phyloP scores from a whole-genome alignment of 1,284 basidiomycete genomes.

The Ustanciosporium gigantosporum region DNA sequence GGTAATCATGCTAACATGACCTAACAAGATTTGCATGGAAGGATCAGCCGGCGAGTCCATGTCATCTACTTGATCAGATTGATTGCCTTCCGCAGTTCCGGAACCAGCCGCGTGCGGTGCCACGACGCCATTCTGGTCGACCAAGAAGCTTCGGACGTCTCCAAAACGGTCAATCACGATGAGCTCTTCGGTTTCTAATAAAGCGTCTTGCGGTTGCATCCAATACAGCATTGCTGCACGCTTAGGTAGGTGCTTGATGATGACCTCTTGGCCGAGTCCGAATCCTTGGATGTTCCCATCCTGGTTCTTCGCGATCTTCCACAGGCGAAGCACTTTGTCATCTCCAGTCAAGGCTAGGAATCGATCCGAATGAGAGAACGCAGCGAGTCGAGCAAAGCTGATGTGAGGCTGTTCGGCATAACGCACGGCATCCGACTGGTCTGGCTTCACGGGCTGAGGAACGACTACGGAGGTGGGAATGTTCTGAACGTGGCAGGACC shows the following conservation, averaged over 20 bases:
- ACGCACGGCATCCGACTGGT: conserved; percentile 33
- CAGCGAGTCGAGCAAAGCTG: conserved; percentile 45
- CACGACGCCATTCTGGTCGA: conserved; percentile 18
- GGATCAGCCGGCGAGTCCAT: conserved; percentile 34
- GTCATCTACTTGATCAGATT: conserved; percentile 10
- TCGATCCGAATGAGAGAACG: conserved; percentile 40
- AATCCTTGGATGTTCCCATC: conserved; percentile 12
- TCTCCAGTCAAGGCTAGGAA: conserved; percentile 52
- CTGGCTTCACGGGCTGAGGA: conserved; percentile 31
- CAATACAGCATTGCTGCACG: conserved; percentile 50
- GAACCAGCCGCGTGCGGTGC: conserved; percentile 3
- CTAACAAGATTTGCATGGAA: conserved; percentile 43
- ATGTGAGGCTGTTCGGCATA: conserved; percentile 29
- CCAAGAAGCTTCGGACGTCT: conserved; percentile 45
- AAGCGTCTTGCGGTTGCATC: conserved; percentile 23
- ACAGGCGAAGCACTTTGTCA: conserved; percentile 55
- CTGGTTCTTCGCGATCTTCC: conserved; percentile 15
- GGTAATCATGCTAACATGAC: conserved; percentile 56
- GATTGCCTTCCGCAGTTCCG: background rate
- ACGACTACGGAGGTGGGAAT: conserved; percentile 34
- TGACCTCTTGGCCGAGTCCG: conserved; percentile 36
- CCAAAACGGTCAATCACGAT: conserved; percentile 52
- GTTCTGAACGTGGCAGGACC: conserved; percentile 12
- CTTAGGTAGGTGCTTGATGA: conserved; percentile 48
- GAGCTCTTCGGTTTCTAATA: conserved; percentile 30